Percentiles rank a stretch among this genome's conserved stretches.
Evolutionary conservation across 352 stramenopile genomes (phyloP).

Genomic region (Globisporangium iwayamae): DNA sequence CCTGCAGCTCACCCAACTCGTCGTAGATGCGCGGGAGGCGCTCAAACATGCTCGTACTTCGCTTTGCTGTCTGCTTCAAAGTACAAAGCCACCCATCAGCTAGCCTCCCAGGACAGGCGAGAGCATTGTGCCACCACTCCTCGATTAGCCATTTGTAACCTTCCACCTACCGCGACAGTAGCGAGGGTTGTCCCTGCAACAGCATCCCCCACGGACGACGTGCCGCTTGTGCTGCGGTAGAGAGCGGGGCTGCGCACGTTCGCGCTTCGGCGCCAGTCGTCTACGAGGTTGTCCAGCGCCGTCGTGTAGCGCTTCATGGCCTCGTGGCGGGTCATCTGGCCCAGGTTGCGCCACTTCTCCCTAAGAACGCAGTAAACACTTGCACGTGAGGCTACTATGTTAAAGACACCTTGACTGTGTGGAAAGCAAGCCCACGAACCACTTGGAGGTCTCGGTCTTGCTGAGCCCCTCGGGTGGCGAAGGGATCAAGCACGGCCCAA

Average conservation of each 20-base stretch:
- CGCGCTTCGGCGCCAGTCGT: conserved; percentile 72
- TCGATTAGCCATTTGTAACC: not conserved
- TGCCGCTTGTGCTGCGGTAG: conserved; percentile 12
- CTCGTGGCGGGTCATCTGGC: conserved; percentile 62
- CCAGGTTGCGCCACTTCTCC: conserved; percentile 75
- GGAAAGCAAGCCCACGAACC: conserved; percentile 18
- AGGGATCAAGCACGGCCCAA: conserved; percentile 41
- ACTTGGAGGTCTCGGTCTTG: conserved; percentile 60
- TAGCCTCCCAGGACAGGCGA: not conserved
- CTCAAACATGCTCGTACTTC: conserved; percentile 59
- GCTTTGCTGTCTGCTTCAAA: conserved; percentile 20
- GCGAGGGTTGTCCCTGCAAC: conserved; percentile 4
- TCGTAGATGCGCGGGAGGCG: conserved; percentile 62
- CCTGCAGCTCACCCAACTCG: conserved; percentile 60
- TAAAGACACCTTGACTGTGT: not conserved
- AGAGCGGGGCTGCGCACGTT: conserved; percentile 27
- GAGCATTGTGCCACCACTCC: not conserved
- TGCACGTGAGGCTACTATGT: not conserved
- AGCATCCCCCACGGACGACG: conserved; percentile 9
- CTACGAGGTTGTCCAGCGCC: conserved; percentile 73
- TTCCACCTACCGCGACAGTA: not conserved
- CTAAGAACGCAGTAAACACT: conserved; percentile 1
- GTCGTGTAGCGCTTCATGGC: conserved; percentile 80
- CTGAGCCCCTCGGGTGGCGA: conserved; percentile 29
- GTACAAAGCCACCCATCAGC: not conserved